Evolutionary conservation across 768 basidiomycete genomes (phyloP), one percentile per base, ranked within the genome.

Genomic region (Rhodotorula babjevae): DNA sequence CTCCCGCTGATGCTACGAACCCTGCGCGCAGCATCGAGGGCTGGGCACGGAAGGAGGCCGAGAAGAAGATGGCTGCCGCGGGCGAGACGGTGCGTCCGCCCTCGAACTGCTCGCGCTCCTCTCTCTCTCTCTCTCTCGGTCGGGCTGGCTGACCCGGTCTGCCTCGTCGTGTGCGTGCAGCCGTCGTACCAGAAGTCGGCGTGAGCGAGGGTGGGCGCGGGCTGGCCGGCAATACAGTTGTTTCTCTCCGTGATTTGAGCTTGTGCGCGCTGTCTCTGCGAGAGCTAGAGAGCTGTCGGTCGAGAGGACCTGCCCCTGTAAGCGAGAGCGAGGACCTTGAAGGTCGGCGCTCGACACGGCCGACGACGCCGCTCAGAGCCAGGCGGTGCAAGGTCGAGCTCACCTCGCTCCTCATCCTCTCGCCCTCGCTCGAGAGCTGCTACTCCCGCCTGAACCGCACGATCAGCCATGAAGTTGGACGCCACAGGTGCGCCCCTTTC

Each of bases 401-500:
- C 49, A 8, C 25, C 49, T 14, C 25, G 8, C 31, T 21, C 23
- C 5, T 40, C 49, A 29, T n/a, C 11, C 33, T 31, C 19, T 33
- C 59, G 49, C 49, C n/a, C 18, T 36, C 29, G 7, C 58, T 9
- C 21, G 15, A 3, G 27, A 1, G 31, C 9, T 5, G n/a, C 19
- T 21, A 42, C 33, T 8, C 9, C 18, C 36, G 8, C 27, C 4
- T 44, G 31, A 52, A 18, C 14, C 27, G 33, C 19, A 25, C 15
- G 21, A 14, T 12, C 58, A 36, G 58, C 40, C 25, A 73, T 75
- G 71, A 71, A 79, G 71, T 69, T 79, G 63, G 78, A 79, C 67
- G 70, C 78, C 10, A 79, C 78, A 46, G 71, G 71, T 72, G n/a
- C 57, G 52, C 14, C 8, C 15, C 0, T 18, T 46, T 15, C 29